Conservation (phyloP, 768 basidiomycete genomes). For the Suillus brevipes region DNA sequence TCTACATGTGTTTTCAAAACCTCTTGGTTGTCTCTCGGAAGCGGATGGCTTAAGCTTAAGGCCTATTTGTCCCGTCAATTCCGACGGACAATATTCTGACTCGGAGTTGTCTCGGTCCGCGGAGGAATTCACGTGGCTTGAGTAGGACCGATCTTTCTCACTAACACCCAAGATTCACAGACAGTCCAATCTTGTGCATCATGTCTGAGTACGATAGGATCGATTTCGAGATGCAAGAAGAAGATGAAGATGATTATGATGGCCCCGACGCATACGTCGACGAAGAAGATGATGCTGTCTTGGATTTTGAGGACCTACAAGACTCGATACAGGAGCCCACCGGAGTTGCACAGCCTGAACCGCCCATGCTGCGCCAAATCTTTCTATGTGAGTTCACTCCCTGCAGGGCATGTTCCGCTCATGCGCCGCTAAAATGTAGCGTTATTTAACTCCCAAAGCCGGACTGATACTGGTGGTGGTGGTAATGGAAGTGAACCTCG, state of each 20-base stretch:
- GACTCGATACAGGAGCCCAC: slow-evolving; percentile 5
- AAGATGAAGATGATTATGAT: slow-evolving; percentile 34
- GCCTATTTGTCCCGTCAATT: neutral
- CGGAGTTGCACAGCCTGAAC: neutral
- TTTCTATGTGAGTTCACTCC: slow-evolving; percentile 27
- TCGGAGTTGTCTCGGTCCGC: neutral
- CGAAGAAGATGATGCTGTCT: slow-evolving; percentile 32
- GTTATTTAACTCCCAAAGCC: slow-evolving; percentile 29
- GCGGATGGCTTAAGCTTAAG: neutral
- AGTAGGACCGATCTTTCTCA: slow-evolving; percentile 3
- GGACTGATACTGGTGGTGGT: slow-evolving; percentile 13
- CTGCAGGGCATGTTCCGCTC: slow-evolving; percentile 1
- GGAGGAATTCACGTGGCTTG: neutral
- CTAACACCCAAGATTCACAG: neutral
- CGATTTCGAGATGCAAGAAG: slow-evolving; percentile 21
- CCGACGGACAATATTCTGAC: neutral
- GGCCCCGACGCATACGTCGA: slow-evolving; percentile 38
- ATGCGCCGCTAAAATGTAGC: slow-evolving; percentile 17
- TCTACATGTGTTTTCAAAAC: neutral
- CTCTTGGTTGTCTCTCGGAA: neutral
- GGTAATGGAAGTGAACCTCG: slow-evolving; percentile 3
- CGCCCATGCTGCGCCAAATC: slow-evolving; percentile 26
- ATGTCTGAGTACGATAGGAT: slow-evolving; percentile 24
- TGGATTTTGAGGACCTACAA: slow-evolving; percentile 32
- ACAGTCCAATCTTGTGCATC: neutral